Evolutionary conservation across 2,329 filamentous ascomycete genomes (phyloP).

Genomic region (Cordyceps tenuipes): DNA sequence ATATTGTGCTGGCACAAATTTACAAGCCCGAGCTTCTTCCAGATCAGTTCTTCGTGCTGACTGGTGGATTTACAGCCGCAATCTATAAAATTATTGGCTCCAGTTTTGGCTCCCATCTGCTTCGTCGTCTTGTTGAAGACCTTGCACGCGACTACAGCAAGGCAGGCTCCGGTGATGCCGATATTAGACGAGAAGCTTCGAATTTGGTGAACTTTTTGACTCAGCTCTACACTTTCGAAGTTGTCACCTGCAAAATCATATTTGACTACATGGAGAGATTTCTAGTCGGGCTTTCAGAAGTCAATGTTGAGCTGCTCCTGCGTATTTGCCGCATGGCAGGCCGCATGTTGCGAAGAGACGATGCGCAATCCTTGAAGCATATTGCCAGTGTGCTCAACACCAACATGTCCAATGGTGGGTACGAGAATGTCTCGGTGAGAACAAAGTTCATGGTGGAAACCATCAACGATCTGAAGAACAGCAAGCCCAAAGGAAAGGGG

Average conservation of each 20-base stretch:
- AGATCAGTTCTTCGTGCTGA: slow-evolving; percentile 84
- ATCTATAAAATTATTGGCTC: slow-evolving; percentile 80
- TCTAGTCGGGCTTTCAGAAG: slow-evolving; percentile 65
- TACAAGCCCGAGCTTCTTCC: slow-evolving; percentile 69
- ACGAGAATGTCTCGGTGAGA: slow-evolving; percentile 67
- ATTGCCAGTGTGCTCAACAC: slow-evolving; percentile 74
- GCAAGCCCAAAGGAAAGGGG: slow-evolving; percentile 70
- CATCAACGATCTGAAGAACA: slow-evolving; percentile 91
- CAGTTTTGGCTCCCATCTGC: slow-evolving; percentile 80
- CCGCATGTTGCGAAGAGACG: slow-evolving; percentile 76
- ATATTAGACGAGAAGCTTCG: slow-evolving; percentile 33
- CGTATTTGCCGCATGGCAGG: slow-evolving; percentile 77
- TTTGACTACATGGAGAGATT: slow-evolving; percentile 87
- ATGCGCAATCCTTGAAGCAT: slow-evolving; percentile 79
- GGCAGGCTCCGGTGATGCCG: slow-evolving; percentile 31
- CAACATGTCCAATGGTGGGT: slow-evolving; percentile 57
- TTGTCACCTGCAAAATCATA: slow-evolving; percentile 72
- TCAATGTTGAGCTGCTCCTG: slow-evolving; percentile 81
- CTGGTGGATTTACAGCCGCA: slow-evolving; percentile 81
- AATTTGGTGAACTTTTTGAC: slow-evolving; percentile 79
- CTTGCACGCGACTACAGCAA: slow-evolving; percentile 59
- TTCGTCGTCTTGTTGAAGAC: slow-evolving; percentile 68
- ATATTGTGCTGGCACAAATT: slow-evolving; percentile 70
- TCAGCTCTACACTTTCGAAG: slow-evolving; percentile 86
- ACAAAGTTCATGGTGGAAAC: slow-evolving; percentile 98